phyloP scores from a whole-genome alignment of 371 early-diverging fungal genomes.

The Chytridium lagenaria region DNA sequence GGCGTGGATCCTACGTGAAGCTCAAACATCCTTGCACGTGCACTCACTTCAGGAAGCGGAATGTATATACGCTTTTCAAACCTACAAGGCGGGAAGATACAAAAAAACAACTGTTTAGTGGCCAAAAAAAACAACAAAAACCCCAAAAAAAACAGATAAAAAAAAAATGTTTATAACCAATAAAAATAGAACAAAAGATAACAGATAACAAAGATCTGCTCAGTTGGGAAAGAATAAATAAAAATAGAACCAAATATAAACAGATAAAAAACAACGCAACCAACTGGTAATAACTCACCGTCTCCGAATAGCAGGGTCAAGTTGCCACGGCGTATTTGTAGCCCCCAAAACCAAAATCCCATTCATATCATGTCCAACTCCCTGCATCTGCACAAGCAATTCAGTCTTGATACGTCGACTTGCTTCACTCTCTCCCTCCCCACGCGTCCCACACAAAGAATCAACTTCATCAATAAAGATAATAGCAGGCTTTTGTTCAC shows the following conservation, averaged over 20 bases:
- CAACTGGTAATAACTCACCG: too few relatives aligned
- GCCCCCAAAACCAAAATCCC: constrained; percentile 95
- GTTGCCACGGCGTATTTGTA: constrained; percentile 96
- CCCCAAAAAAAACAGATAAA: constrained; percentile 6
- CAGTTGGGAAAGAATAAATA: too few relatives aligned
- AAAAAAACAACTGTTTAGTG: neutral
- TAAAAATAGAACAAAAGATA: too few relatives aligned
- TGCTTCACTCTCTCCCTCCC: constrained; percentile 96
- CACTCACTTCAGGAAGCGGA: constrained; percentile 88
- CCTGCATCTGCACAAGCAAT: constrained; percentile 98
- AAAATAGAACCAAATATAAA: too few relatives aligned
- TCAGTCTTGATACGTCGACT: constrained; percentile 94
- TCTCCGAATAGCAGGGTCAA: constrained; percentile 92
- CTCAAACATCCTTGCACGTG: constrained; percentile 90
- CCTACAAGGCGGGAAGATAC: constrained; percentile 47
- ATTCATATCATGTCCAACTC: constrained; percentile 92
- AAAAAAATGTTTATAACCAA: too few relatives aligned
- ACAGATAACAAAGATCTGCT: too few relatives aligned
- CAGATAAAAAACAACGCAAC: too few relatives aligned
- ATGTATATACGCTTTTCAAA: constrained; percentile 98
- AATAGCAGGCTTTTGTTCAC: constrained; percentile 91
- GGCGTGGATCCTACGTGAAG: constrained; percentile 91
- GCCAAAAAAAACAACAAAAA: too few relatives aligned
- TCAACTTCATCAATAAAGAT: constrained; percentile 99
- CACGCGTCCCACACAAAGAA: constrained; percentile 91